Evolutionary conservation across 768 basidiomycete species (phyloP).

Genomic region (Tephrocybe sp.): DNA sequence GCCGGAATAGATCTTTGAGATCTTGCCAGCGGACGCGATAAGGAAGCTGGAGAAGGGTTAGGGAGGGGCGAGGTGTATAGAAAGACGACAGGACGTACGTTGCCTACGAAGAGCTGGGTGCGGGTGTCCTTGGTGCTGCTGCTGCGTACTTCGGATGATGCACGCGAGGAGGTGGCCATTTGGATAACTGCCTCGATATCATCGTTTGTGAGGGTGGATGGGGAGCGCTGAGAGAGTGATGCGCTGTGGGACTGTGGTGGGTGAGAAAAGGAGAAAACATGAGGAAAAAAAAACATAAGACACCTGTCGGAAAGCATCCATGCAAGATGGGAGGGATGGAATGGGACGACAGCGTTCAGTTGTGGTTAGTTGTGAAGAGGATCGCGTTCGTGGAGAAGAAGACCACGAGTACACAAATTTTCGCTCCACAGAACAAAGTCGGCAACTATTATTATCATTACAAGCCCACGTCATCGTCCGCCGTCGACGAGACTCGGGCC

Average conservation of each 20-base stretch:
- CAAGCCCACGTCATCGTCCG: conserved; percentile 16
- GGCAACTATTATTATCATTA: conserved; percentile 18
- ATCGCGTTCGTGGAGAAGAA: conserved; percentile 13
- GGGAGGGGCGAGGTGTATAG: conserved; percentile 5
- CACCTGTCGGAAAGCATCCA: conserved; percentile 22
- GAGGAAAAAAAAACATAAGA: neutral
- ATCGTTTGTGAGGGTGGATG: conserved; percentile 58
- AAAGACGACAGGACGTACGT: conserved; percentile 57
- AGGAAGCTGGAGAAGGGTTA: conserved; percentile 62
- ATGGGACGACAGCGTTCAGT: neutral
- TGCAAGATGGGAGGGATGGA: conserved; percentile 8
- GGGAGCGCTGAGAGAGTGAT: conserved; percentile 12
- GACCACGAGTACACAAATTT: conserved; percentile 22
- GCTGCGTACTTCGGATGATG: conserved; percentile 45
- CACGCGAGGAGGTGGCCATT: conserved; percentile 77
- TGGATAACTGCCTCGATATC: conserved; percentile 93
- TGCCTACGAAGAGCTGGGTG: conserved; percentile 95
- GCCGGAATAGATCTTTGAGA: conserved; percentile 95
- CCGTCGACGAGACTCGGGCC: too few species aligned
- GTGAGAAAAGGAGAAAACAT: neutral
- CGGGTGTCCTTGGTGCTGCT: conserved; percentile 76
- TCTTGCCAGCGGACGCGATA: conserved; percentile 99
- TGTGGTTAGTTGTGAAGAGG: neutral
- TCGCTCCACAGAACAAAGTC: conserved; percentile 20
- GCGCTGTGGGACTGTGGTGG: conserved; percentile 12